Evolutionary conservation across 1,284 basidiomycete species (phyloP), one percentile per base, ranked within the genome.

Genomic region (Moesziomyces antarcticus): DNA sequence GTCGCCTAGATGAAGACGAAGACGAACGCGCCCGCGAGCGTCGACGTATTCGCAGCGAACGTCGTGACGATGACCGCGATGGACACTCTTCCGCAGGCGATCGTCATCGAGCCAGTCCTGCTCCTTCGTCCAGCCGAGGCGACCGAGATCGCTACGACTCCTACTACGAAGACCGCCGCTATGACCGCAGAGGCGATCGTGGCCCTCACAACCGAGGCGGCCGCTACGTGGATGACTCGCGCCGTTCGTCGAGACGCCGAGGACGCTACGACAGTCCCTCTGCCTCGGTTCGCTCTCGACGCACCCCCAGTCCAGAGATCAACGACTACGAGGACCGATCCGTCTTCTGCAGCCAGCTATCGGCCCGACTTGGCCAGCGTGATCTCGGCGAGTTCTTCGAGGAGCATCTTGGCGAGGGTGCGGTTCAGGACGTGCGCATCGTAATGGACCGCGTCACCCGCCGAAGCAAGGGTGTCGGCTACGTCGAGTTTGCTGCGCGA

Each of bases 361-460:
- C 96, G 77, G 93, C 94, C 61, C 90, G 93, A 81, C 90, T 98
- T 84, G 96, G 93, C 62, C 93, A 94, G 81, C 89, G 93, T 82
- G 96, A 99, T 87, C 87, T 99, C 84, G 94, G 94, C 70, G 93
- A 96, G 86, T 99, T 99, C 87, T 98, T 99, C 84, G 96, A 98
- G 87, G 93, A 97, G 84, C 94, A 93, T 85, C 88, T 97, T 35
- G 94, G 94, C 25, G 92, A 79, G 48, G 91, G 91, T 45, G 90
- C 92, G 27, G 96, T 99, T 4, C 90, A 94, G 87, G 96, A 98
- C 80, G 93, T 95, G 20, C 88, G 94, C 67, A 93, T 99, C 80
- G 94, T 98, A 44, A 96, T 93, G 13, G 96, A 99, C 84, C 89
- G 93, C 72, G 87, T 95, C 54, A 95, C 94, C 16, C 90, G 94